Evolutionary conservation across 108 stramenopile genomes (phyloP), one percentile per base, ranked within the genome.

Genomic region (Cylindrotheca closterium): DNA sequence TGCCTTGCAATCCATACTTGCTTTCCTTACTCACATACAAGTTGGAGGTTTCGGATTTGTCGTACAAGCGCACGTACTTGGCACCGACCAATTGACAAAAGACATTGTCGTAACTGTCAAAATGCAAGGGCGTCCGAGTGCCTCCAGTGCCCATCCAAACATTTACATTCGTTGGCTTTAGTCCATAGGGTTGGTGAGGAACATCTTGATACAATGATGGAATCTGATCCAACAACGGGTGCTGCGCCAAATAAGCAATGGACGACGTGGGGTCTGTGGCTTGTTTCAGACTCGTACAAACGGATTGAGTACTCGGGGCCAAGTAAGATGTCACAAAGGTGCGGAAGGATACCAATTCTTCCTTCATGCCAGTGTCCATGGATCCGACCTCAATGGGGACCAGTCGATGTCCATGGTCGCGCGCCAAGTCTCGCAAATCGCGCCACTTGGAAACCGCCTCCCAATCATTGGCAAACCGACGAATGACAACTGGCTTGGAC

Each of bases 1-100:
- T 87, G 3, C 82, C 79, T 60, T 87, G 86, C 4, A 33, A 10
- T 24, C 63, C 82, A 31, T 77, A 75, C 29, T 32, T 46, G 12
- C 61, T 54, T 30, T 75, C 34, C n/a, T 37, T 37, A 21, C 63
- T 68, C 4, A 87, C 79, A 27, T 87, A 87, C 24, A 87, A 69
- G 27, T 69, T 78, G 12, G 64, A 22, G 3, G 73, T 67, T 50
- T 68, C 65, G 10, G 56, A 27, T 22, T 60, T 34, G 18, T 37
- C 32, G 58, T 89, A 93, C 28, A 93, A 31, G 1, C 88, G 80
- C n/a, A 93, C 84, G 51, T 87, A 93, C 65, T 93, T 89, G 31
- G 74, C 75, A 4, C 92, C 92, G n/a, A 87, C 77, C 19, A 93
- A 42, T 45, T 93, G 92, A 8, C 84, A 73, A 27, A 93, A 79